Evolutionary conservation across 2,329 filamentous ascomycete species (phyloP).

Genomic region (Penicillium sp.): DNA sequence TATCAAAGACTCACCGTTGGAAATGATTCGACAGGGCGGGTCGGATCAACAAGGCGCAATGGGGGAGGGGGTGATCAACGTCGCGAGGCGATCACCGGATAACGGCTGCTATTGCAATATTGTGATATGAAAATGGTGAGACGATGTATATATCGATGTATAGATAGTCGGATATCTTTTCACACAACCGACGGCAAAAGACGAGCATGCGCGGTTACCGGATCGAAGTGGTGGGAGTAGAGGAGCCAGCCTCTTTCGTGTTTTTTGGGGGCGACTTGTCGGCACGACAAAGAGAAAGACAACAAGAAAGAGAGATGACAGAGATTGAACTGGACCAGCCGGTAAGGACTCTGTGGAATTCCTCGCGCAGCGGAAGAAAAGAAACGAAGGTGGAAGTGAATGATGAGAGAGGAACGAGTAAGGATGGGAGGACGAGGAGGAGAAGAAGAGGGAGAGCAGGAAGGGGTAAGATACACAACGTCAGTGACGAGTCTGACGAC

Average conservation of each 20-base stretch:
- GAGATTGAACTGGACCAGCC: constrained; percentile 41
- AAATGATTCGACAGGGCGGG: constrained; percentile 9
- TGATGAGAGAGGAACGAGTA: constrained; percentile 16
- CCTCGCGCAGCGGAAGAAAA: constrained; percentile 40
- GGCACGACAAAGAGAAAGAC: constrained; percentile 29
- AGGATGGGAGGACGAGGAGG: constrained; percentile 19
- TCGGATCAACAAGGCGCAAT: constrained; percentile 9
- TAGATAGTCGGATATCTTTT: not conserved
- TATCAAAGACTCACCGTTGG: constrained; percentile 15
- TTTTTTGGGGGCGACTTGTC: not conserved
- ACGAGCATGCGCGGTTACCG: constrained; percentile 11
- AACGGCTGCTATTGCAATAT: not conserved
- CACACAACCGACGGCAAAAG: constrained; percentile 3
- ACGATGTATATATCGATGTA: not conserved
- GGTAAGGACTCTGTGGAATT: constrained; percentile 33
- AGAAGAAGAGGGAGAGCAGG: constrained; percentile 13
- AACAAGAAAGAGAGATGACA: constrained; percentile 30
- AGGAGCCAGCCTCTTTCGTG: constrained; percentile 41
- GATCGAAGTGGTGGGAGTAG: constrained; percentile 23
- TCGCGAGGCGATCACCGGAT: not conserved
- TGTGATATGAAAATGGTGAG: not conserved
- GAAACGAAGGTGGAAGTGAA: constrained; percentile 27
- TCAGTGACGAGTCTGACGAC: constrained; percentile 5
- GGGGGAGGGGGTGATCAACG: not conserved
- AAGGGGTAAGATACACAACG: constrained; percentile 18